phyloP scores from a whole-genome alignment of 495 filamentous ascomycete species.

The Penicillium silybi region DNA sequence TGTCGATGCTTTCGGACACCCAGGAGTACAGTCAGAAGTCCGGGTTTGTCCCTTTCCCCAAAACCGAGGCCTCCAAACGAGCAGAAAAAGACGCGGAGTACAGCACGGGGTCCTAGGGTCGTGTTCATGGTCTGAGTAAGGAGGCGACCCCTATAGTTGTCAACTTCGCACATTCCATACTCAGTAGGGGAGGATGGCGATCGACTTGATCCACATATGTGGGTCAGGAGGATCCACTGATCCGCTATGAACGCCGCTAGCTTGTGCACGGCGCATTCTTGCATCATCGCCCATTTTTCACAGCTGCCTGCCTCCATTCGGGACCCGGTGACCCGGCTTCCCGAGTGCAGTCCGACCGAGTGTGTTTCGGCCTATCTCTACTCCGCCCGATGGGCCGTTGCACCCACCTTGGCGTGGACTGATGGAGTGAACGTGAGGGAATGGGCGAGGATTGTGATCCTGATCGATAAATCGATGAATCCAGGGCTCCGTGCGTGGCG shows the following conservation, averaged over 20 bases:
- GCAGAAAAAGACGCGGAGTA: background rate
- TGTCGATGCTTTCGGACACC: background rate
- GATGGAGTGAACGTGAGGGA: too few species aligned
- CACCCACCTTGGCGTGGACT: background rate
- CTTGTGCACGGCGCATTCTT: slow-evolving; percentile 13
- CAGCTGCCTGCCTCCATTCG: slow-evolving; percentile 1
- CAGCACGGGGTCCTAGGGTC: background rate
- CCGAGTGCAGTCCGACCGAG: slow-evolving; percentile 7
- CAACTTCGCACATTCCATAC: background rate
- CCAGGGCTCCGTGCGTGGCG: background rate
- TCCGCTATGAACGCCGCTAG: slow-evolving; percentile 2
- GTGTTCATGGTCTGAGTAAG: background rate
- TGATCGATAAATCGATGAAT: background rate
- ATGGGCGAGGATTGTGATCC: too few species aligned
- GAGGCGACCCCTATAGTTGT: background rate
- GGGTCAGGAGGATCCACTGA: slow-evolving; percentile 8
- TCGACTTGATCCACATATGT: background rate
- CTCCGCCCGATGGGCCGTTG: background rate
- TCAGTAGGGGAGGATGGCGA: background rate
- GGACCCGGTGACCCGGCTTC: slow-evolving; percentile 20
- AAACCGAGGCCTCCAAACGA: background rate
- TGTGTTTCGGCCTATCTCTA: background rate
- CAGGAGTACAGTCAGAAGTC: background rate
- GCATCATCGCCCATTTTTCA: slow-evolving; percentile 7
- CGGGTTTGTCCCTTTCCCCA: background rate